phyloP scores from a whole-genome alignment of 371 early-diverging fungal species.

The Smittium mucronatum region DNA sequence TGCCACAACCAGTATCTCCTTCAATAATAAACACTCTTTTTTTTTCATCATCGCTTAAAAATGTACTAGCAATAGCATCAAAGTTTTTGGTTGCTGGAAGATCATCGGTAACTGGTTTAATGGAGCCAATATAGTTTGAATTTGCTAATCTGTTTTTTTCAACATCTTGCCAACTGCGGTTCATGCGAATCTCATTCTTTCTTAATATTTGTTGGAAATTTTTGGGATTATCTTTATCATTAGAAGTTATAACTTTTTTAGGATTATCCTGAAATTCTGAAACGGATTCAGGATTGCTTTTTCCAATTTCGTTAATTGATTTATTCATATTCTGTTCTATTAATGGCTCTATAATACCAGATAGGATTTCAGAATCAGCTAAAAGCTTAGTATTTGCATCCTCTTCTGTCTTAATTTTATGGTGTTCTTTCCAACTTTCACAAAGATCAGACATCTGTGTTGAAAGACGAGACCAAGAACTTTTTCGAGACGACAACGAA shows the following conservation, averaged over 20 bases:
- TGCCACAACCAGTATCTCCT: conserved; percentile 76
- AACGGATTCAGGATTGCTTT: background rate
- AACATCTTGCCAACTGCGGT: background rate
- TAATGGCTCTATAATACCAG: background rate
- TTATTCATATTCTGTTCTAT: background rate
- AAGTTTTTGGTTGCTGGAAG: background rate
- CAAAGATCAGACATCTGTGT: background rate
- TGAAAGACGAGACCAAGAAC: background rate
- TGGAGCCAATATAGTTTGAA: background rate
- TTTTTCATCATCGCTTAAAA: conserved; percentile 2
- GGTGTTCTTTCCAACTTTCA: background rate
- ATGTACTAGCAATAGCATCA: background rate
- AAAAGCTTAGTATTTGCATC: background rate
- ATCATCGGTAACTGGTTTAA: background rate
- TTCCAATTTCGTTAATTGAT: background rate
- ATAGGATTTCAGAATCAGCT: background rate
- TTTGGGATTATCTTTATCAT: background rate
- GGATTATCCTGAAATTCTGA: background rate
- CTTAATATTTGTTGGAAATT: background rate
- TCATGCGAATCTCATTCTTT: background rate
- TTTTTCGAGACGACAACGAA: background rate
- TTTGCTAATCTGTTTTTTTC: background rate
- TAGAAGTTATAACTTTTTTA: background rate
- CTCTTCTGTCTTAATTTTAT: background rate
- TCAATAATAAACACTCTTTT: conserved; percentile 41